phyloP scores from a whole-genome alignment of 352 stramenopile species.

The Phytopythium litorale region DNA sequence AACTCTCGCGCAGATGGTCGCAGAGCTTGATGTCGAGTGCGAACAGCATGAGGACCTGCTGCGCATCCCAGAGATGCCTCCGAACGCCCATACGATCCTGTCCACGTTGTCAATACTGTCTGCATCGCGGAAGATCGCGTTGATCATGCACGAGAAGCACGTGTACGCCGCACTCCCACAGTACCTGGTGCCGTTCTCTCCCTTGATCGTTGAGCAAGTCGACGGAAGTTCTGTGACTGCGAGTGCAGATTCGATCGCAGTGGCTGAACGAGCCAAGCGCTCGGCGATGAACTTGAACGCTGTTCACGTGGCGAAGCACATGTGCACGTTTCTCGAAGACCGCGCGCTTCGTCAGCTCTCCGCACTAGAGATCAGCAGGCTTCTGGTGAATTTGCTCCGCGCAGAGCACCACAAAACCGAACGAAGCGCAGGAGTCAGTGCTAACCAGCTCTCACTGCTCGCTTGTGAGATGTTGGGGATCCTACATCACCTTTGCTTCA shows the following conservation, averaged over 20 bases:
- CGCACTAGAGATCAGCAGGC: conserved; percentile 29
- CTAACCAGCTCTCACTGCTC: conserved; percentile 10
- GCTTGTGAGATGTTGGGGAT: conserved; percentile 33
- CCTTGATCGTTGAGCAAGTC: neutral
- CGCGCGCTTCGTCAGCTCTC: conserved; percentile 32
- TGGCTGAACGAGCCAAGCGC: neutral
- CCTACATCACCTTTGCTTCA: conserved; percentile 32
- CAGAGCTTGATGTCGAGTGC: conserved; percentile 30
- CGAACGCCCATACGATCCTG: conserved; percentile 43
- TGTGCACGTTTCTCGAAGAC: conserved; percentile 34
- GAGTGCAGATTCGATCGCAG: neutral
- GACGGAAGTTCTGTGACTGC: neutral
- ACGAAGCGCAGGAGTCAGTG: conserved; percentile 2
- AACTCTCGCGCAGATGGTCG: conserved; percentile 39
- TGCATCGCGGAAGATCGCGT: conserved; percentile 36
- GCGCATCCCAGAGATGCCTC: conserved; percentile 14
- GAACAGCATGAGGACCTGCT: conserved; percentile 19
- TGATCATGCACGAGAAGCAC: conserved; percentile 55
- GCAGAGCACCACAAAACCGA: neutral
- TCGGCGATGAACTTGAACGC: conserved; percentile 19
- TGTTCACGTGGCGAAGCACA: conserved; percentile 14
- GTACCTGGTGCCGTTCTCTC: conserved; percentile 28
- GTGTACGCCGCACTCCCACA: conserved; percentile 34
- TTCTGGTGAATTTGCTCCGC: conserved; percentile 42
- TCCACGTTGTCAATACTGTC: conserved; percentile 34